Conservation (phyloP, 106 monocot genomes). For the Apostasia ramifera region DNA sequence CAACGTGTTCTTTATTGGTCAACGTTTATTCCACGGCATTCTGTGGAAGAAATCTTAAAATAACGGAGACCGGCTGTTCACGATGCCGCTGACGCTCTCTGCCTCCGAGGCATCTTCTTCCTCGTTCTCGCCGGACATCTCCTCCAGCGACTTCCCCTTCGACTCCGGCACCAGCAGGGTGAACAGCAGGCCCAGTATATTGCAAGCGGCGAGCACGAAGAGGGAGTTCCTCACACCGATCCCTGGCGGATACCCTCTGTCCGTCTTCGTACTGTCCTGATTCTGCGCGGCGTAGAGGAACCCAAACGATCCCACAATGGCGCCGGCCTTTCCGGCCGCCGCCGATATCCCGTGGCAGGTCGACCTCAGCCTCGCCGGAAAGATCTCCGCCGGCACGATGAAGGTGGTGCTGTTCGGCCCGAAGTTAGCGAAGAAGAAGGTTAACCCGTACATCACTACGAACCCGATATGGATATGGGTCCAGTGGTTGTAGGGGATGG, state of each 20-base stretch:
- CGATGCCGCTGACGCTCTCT: not conserved
- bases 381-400: conserved; percentile 58
- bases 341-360: conserved; percentile 49
- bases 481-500: conserved; percentile 15
- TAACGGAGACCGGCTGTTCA: too few species aligned
- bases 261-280: conserved; percentile 25
- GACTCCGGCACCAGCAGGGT: conserved; percentile 45
- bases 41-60: too few species aligned
- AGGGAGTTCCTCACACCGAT: conserved; percentile 47
- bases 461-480: conserved; percentile 24
- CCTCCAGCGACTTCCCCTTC: conserved; percentile 22
- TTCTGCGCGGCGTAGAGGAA: conserved; percentile 28
- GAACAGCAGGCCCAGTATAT: conserved; percentile 30
- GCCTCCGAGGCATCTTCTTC: conserved; percentile 5
- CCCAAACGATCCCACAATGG: conserved; percentile 42
- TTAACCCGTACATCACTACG: conserved; percentile 33
- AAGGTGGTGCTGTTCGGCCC: conserved; percentile 58
- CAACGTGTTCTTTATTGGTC: too few species aligned
- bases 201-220: conserved; percentile 33
- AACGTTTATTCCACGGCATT: too few species aligned
- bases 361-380: conserved; percentile 41
- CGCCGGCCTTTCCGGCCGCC: conserved; percentile 44
- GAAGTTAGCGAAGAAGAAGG: conserved; percentile 70
- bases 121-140: conserved; percentile 36
- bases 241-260: conserved; percentile 28